Conservation (phyloP, 371 early-diverging fungal species). For the Blakeslea trispora region DNA sequence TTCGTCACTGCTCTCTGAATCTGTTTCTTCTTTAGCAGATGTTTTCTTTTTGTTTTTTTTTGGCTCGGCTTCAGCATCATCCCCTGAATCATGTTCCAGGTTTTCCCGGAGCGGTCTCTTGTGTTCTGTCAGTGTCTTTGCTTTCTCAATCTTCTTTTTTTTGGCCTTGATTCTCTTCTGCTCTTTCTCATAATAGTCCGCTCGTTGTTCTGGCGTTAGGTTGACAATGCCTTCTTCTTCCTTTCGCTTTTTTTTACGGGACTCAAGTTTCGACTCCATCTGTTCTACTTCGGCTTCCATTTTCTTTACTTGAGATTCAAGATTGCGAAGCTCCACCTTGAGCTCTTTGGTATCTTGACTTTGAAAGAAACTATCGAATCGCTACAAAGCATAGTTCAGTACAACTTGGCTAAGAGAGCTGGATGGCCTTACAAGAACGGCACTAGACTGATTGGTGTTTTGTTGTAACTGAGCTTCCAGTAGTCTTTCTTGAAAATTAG, state of each 20-base stretch:
- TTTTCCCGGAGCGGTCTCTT: background rate
- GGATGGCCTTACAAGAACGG: no score
- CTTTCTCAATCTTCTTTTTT: background rate
- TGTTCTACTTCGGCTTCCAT: slow-evolving; percentile 21
- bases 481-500: no score
- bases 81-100: background rate
- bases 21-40: no score
- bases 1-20: background rate
- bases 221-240: slow-evolving; percentile 32
- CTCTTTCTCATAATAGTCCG: slow-evolving; percentile 19
- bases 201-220: slow-evolving; percentile 45
- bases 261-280: slow-evolving; percentile 19
- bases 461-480: no score
- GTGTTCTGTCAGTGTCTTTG: background rate
- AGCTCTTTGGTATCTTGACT: slow-evolving; percentile 17
- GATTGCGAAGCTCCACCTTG: slow-evolving; percentile 9
- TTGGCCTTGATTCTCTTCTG: slow-evolving; percentile 10
- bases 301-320: slow-evolving; percentile 12
- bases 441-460: no score
- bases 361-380: slow-evolving; percentile 1
- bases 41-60: background rate
- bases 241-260: slow-evolving; percentile 17
- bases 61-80: slow-evolving; percentile 16
- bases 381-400: slow-evolving; percentile 1
- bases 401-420: no score